Conservation (phyloP, 352 stramenopile genomes). For the Globisporangium sylvaticum region DNA sequence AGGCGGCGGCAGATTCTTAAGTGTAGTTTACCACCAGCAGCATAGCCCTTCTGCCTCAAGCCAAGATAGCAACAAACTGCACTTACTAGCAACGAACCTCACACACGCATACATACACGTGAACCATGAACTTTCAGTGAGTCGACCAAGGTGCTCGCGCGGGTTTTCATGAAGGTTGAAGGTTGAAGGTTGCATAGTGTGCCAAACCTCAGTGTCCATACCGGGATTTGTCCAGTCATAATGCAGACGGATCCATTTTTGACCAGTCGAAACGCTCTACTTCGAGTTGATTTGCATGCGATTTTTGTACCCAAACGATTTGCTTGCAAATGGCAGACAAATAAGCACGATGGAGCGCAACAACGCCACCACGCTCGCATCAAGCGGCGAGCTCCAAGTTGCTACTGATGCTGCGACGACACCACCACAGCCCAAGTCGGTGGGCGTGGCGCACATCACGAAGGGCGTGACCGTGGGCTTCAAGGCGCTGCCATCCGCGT, state of each 20-base stretch:
- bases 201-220: too few relatives aligned
- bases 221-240: not conserved
- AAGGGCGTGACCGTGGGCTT: conserved; percentile 8
- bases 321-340: too few relatives aligned
- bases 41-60: not conserved
- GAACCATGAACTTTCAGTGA: not conserved
- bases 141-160: not conserved
- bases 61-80: not conserved
- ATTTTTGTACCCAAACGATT: not conserved
- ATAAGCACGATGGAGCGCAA: too few relatives aligned
- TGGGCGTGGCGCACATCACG: not conserved
- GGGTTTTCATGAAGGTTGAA: too few relatives aligned
- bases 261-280: not conserved
- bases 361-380: not conserved
- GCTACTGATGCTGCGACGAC: not conserved
- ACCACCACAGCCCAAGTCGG: not conserved
- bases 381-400: not conserved
- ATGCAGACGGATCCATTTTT: not conserved
- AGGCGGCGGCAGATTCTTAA: conserved; percentile 13
- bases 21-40: not conserved
- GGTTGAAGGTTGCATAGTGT: too few relatives aligned
- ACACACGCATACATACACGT: not conserved
- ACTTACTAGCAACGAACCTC: not conserved
- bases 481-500: conserved; percentile 11
- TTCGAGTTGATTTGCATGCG: not conserved